phyloP scores from a whole-genome alignment of 768 basidiomycete genomes.

The Leccinum fibrillosum region DNA sequence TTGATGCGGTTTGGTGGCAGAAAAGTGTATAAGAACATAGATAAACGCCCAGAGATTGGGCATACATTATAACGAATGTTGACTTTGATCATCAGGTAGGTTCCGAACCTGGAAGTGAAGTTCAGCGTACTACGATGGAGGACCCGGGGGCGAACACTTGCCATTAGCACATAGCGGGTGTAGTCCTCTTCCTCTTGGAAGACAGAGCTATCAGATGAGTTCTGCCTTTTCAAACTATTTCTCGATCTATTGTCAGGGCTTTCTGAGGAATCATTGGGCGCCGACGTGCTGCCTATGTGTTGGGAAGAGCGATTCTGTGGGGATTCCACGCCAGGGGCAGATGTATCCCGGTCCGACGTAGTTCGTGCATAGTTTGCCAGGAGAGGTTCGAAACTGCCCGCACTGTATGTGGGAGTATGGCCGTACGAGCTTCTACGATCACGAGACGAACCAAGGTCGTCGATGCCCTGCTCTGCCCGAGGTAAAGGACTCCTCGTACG shows the following conservation, averaged over 20 bases:
- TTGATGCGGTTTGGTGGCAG: not conserved
- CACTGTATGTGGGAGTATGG: constrained; percentile 48
- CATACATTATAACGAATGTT: constrained; percentile 23
- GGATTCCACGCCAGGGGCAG: constrained; percentile 14
- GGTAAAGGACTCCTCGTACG: constrained; percentile 48
- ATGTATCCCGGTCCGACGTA: constrained; percentile 19
- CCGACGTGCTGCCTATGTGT: not conserved
- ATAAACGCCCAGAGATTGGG: constrained; percentile 1
- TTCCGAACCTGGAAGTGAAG: constrained; percentile 49
- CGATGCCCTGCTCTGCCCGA: constrained; percentile 15
- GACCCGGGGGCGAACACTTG: constrained; percentile 26
- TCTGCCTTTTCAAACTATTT: constrained; percentile 19
- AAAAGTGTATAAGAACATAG: constrained; percentile 9
- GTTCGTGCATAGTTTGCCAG: constrained; percentile 43
- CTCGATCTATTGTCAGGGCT: constrained; percentile 27
- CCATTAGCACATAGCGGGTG: constrained; percentile 53
- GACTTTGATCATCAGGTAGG: constrained; percentile 43
- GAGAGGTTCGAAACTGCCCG: constrained; percentile 60
- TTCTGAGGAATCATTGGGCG: constrained; percentile 12
- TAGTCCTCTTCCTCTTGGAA: constrained; percentile 55
- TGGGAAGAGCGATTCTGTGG: constrained; percentile 30
- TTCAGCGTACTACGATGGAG: constrained; percentile 8
- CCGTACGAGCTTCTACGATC: constrained; percentile 33
- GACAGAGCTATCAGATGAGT: constrained; percentile 21
- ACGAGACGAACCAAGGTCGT: constrained; percentile 27